phyloP scores from a whole-genome alignment of 2,329 filamentous ascomycete genomes.

The Epichloe hybrida region DNA sequence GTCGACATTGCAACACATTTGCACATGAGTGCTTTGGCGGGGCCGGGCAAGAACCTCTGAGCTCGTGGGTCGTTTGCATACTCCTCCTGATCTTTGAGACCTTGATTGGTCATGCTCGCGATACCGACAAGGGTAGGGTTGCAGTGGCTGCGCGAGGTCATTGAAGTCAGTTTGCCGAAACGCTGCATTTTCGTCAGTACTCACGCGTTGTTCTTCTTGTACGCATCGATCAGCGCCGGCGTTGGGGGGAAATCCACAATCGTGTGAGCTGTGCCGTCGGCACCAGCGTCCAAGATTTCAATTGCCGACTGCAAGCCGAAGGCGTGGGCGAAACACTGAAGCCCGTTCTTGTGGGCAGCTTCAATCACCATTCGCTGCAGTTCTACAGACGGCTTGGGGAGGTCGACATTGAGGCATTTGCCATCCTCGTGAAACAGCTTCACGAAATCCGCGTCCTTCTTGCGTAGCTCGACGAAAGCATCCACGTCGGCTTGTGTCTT shows the following conservation, averaged over 20 bases:
- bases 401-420: conserved; percentile 20
- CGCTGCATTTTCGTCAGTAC: not conserved
- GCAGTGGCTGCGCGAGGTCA: conserved; percentile 5
- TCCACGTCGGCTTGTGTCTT: conserved; percentile 25
- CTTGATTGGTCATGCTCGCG: conserved; percentile 13
- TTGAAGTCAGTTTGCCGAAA: not conserved
- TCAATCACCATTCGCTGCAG: conserved; percentile 31
- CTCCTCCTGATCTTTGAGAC: conserved; percentile 8
- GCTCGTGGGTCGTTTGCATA: conserved; percentile 10
- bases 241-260: conserved; percentile 16
- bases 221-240: conserved; percentile 11
- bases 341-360: conserved; percentile 16
- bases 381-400: conserved; percentile 25
- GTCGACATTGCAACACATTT: conserved; percentile 4
- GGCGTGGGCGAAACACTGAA: conserved; percentile 16
- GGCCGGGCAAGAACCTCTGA: conserved; percentile 2
- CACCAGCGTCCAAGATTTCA: conserved; percentile 14
- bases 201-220: conserved; percentile 11
- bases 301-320: conserved; percentile 14
- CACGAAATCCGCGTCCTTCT: conserved; percentile 32
- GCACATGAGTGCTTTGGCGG: conserved; percentile 5
- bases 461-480: conserved; percentile 25
- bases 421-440: conserved; percentile 39
- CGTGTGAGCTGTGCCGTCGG: conserved; percentile 18
- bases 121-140: conserved; percentile 13